These are phyloP conservation scores for Agrocybe pediades DNA, from an alignment of 768 basidiomycete genomes.

Conservation along the genomic window DNA sequence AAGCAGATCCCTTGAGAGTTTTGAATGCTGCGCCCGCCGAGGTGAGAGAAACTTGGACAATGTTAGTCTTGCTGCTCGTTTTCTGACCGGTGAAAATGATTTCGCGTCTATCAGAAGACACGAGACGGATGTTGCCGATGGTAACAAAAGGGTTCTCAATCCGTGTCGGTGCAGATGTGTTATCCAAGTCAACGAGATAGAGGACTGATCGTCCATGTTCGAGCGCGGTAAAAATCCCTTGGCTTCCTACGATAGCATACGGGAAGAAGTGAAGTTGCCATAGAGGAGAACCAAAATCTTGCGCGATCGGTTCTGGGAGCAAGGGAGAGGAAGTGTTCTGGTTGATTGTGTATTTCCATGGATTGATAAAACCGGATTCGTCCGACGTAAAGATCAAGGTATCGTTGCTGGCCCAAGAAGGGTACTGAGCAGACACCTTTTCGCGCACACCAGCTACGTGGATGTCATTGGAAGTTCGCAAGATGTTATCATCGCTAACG, in stretches of 20 bases:
- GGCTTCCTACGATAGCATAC: constrained; percentile 43
- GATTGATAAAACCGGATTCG: constrained; percentile 66
- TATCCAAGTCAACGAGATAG: constrained; percentile 38
- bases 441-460: constrained; percentile 53
- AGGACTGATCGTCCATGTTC: constrained; percentile 43
- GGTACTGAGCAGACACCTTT: constrained; percentile 57
- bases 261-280: constrained; percentile 55
- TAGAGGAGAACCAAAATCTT: constrained; percentile 61
- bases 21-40: constrained; percentile 2
- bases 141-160: constrained; percentile 45
- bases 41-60: constrained; percentile 35
- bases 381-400: constrained; percentile 67
- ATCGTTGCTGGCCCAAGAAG: constrained; percentile 58
- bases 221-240: constrained; percentile 38
- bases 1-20: constrained; percentile 7
- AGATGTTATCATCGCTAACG: constrained; percentile 17
- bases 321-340: constrained; percentile 36
- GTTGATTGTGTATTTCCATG: constrained; percentile 51
- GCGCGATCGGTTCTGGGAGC: constrained; percentile 41
- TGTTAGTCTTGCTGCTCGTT: constrained; percentile 33
- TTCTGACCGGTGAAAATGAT: constrained; percentile 47
- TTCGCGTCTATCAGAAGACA: constrained; percentile 28
- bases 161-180: constrained; percentile 26
- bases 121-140: constrained; percentile 35
- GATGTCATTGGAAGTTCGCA: constrained; percentile 36